Evolutionary conservation across 139 green algal genomes (phyloP), one percentile per base, ranked within the genome.

Genomic region (Parachlorella kessleri): DNA sequence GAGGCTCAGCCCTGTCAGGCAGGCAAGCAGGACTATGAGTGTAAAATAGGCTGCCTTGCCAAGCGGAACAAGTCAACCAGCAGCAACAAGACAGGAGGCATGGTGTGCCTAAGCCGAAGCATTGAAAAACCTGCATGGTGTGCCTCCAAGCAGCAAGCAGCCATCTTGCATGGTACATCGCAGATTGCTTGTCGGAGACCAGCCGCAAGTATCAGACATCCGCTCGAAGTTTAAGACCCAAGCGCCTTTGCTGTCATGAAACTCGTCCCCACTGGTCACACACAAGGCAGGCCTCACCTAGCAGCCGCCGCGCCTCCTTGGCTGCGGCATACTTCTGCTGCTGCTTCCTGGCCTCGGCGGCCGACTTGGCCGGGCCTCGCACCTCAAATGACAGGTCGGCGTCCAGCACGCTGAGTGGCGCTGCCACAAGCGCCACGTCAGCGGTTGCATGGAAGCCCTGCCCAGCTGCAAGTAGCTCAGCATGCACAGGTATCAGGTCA

Each of bases 331-430:
- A 86, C 63, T 75, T 69, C 9, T 74, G 55, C 48, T 89, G 84
- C 69, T 85, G 78, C 78, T 87, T 85, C 32, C 73, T 71, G 4
- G 88, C 84, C 42, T 88, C 83, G 18, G 82, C 84, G 21, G 71
- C 64, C 21, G 72, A 78, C 23, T 42, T 40, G 38, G 82, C 37
- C 42, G 69, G 55, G 42, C 77, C 67, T 37, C 66, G n/a, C 68
- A 85, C 66, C 76, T 81, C 73, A 55, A 84, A 90, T 1, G 75
- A 84, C 54, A 93, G 80, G 73, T 93, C 88, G 1, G 79, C 75
- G 36, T 93, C 91, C 78, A 95, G 74, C 66, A 90, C 85, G 35
- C 72, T 77, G 8, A 93, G 83, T 53, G 90, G 68, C 21, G 88
- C 83, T 0, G 79, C 83, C 30, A 93, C 79, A 37, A 92, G 32